A percentile compares a stretch with the other conserved stretches of the same genome.
Conservation (phyloP, 768 basidiomycete species). For the Auriscalpium microsporum region DNA sequence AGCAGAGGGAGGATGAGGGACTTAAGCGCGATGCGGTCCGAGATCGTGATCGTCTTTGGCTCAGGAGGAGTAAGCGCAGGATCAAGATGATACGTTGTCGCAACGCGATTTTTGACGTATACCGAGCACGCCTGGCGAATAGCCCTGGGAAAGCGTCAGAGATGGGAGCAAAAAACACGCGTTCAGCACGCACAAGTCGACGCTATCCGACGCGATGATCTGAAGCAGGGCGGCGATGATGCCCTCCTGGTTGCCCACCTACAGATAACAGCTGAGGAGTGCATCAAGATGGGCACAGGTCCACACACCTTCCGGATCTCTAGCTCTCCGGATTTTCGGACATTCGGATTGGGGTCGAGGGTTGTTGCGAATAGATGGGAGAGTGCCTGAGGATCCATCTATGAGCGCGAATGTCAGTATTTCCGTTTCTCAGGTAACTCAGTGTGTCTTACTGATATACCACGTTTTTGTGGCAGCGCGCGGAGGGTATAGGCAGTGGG, state of each 20-base stretch:
- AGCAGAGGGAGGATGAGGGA: constrained; percentile 60
- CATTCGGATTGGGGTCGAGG: constrained; percentile 77
- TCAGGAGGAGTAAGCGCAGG: constrained; percentile 42
- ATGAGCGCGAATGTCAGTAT: neutral
- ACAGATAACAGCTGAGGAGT: constrained; percentile 9
- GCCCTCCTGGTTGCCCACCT: constrained; percentile 78
- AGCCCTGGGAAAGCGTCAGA: constrained; percentile 35
- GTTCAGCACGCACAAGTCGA: constrained; percentile 60
- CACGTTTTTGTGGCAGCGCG: neutral
- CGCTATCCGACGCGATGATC: constrained; percentile 70
- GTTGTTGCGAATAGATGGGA: constrained; percentile 76
- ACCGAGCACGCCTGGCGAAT: constrained; percentile 82
- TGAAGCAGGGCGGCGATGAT: constrained; percentile 77
- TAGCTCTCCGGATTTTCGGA: constrained; percentile 77
- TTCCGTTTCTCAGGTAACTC: too few relatives aligned
- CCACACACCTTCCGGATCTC: constrained; percentile 71
- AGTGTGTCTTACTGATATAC: neutral
- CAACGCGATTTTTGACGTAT: constrained; percentile 87
- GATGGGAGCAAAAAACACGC: constrained; percentile 23
- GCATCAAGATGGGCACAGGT: neutral
- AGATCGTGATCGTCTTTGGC: constrained; percentile 47
- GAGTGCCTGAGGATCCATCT: constrained; percentile 69
- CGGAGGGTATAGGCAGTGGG: neutral
- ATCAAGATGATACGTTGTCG: constrained; percentile 53
- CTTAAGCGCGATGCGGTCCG: constrained; percentile 71